Percentiles rank a stretch among this genome's conserved stretches.
phyloP scores from a whole-genome alignment of 805 yeast species.

The Metschnikowia reukaufii region DNA sequence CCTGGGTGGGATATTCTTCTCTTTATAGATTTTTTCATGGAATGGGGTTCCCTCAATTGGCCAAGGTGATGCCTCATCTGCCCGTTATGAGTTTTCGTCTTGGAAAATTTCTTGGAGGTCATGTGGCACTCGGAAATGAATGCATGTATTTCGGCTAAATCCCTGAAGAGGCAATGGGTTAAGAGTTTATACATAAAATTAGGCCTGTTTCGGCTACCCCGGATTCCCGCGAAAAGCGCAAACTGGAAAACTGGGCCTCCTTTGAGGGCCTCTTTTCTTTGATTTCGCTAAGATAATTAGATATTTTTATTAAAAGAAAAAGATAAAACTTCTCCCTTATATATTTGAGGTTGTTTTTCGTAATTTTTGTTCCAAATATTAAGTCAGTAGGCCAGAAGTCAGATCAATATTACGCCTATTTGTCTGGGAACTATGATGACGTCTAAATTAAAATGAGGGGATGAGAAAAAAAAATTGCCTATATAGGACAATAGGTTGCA shows the following conservation, averaged over 20 bases:
- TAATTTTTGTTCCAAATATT: no score
- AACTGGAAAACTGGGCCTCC: no score
- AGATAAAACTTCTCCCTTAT: no score
- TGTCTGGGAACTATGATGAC: slow-evolving; percentile 14
- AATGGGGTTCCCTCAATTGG: background rate
- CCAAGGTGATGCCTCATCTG: background rate
- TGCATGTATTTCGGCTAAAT: slow-evolving; percentile 3
- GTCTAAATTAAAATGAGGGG: slow-evolving; percentile 4
- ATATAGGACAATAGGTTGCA: slow-evolving; percentile 5
- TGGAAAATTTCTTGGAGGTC: background rate
- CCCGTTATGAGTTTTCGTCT: background rate
- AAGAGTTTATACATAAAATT: slow-evolving; percentile 3
- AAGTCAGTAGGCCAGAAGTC: no score
- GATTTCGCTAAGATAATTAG: no score
- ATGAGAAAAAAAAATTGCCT: background rate
- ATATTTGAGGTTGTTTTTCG: no score
- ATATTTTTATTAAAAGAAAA: no score
- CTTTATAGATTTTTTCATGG: background rate
- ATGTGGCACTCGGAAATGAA: background rate
- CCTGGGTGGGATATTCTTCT: background rate
- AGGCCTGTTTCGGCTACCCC: slow-evolving; percentile 9
- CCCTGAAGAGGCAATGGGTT: slow-evolving; percentile 5
- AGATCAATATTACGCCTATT: no score
- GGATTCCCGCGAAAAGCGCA: slow-evolving; percentile 1
- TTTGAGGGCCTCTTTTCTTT: no score